phyloP scores from a whole-genome alignment of 1,284 basidiomycete species.

The Apiotrichum sp. region DNA sequence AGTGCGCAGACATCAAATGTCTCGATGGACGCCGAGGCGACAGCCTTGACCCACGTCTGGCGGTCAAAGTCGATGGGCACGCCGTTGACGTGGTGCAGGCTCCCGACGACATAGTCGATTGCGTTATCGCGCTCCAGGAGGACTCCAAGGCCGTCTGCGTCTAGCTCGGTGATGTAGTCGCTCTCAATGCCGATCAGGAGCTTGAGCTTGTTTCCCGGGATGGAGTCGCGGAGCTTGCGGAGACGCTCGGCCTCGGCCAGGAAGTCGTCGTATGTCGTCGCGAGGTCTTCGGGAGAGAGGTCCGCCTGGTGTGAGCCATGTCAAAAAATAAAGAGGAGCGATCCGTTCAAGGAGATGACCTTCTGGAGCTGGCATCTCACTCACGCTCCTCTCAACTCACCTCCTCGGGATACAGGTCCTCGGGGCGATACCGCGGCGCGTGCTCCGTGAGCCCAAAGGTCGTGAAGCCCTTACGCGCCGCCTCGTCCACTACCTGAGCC shows the following conservation, averaged over 20 bases:
- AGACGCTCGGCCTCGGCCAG: conserved; percentile 61
- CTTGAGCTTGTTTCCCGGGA: conserved; percentile 55
- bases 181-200: conserved; percentile 90
- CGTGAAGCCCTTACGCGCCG: conserved; percentile 69
- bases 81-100: conserved; percentile 80
- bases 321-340: background rate
- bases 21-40: conserved; percentile 47
- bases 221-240: conserved; percentile 48
- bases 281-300: conserved; percentile 33
- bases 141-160: conserved; percentile 53
- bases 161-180: conserved; percentile 69
- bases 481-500: conserved; percentile 71
- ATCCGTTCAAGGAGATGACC: no score
- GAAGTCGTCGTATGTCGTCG: conserved; percentile 28
- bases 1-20: conserved; percentile 3
- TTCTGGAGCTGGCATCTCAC: no score
- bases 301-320: conserved; percentile 24
- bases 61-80: conserved; percentile 91
- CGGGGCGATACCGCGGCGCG: conserved; percentile 71
- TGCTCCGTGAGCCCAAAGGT: conserved; percentile 92
- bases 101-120: conserved; percentile 89
- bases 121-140: conserved; percentile 53
- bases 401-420: conserved; percentile 95
- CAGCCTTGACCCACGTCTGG: conserved; percentile 30
- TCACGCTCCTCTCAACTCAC: conserved; percentile 47